Evolutionary conservation across 257 asterid species (phyloP).

Genomic region (Nicotiana otophora): DNA sequence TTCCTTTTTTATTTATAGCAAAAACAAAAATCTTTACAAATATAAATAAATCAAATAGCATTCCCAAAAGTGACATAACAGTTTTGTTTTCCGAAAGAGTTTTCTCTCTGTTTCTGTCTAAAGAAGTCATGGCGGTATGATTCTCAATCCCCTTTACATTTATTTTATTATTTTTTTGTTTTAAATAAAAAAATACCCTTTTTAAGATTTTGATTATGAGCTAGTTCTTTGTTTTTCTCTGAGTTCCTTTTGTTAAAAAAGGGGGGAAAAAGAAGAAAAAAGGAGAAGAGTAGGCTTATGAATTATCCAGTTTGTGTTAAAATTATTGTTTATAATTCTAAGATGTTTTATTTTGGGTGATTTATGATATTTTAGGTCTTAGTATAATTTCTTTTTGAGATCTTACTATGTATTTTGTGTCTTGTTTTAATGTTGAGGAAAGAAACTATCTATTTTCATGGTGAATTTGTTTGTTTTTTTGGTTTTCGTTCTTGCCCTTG

Average conservation of each 20-base stretch:
- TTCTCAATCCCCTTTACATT: neutral
- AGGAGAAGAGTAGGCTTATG: neutral
- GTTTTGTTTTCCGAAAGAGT: neutral
- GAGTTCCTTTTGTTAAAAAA: neutral
- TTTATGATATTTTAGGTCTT: neutral
- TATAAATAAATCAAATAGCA: neutral
- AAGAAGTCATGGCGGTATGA: constrained; percentile 5
- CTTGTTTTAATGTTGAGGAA: neutral
- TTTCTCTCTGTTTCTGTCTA: neutral
- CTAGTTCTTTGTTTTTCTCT: neutral
- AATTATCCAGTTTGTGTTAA: neutral
- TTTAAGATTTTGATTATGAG: neutral
- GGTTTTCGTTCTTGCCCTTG: neutral
- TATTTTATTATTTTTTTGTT: neutral
- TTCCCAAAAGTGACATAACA: neutral
- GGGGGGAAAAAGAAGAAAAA: neutral
- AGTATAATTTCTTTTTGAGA: neutral
- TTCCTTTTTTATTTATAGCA: neutral
- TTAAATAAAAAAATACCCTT: neutral
- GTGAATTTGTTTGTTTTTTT: neutral
- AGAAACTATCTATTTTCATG: neutral
- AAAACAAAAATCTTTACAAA: neutral
- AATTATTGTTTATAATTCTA: neutral
- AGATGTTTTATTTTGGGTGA: neutral
- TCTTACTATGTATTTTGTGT: neutral